phyloP scores from a whole-genome alignment of 2,329 filamentous ascomycete genomes.

The Venturiaceae sp. region DNA sequence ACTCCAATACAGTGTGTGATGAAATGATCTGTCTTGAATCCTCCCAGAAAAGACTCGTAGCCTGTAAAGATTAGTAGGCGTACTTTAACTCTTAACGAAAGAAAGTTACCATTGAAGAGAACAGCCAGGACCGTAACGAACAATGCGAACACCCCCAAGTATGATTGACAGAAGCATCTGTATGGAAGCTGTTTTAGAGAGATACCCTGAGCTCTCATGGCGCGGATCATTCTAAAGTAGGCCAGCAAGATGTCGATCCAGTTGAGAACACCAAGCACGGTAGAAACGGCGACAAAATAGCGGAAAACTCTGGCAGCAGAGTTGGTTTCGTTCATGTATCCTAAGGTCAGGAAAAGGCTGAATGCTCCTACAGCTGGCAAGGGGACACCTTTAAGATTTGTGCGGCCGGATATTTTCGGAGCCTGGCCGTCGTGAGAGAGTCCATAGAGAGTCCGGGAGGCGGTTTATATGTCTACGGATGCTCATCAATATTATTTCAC shows the following conservation, averaged over 20 bases:
- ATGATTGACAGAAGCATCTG: slow-evolving; percentile 28
- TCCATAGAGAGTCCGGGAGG: slow-evolving; percentile 31
- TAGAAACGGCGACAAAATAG: slow-evolving; percentile 34
- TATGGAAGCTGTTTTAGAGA: slow-evolving; percentile 26
- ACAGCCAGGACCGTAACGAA: slow-evolving; percentile 17
- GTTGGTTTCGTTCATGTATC: slow-evolving; percentile 31
- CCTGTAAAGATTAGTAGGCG: background rate
- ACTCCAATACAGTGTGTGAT: slow-evolving; percentile 20
- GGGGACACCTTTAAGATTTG: slow-evolving; percentile 29
- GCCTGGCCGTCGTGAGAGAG: slow-evolving; percentile 33
- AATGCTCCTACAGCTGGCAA: slow-evolving; percentile 28
- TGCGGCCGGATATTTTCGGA: slow-evolving; percentile 24
- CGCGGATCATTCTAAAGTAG: slow-evolving; percentile 29
- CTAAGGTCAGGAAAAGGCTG: slow-evolving; percentile 27
- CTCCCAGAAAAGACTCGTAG: slow-evolving; percentile 8
- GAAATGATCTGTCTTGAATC: slow-evolving; percentile 5
- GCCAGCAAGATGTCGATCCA: slow-evolving; percentile 32
- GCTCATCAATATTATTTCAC: background rate
- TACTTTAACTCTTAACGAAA: background rate
- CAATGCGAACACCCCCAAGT: slow-evolving; percentile 26
- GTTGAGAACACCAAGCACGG: slow-evolving; percentile 34
- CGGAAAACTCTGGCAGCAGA: slow-evolving; percentile 28
- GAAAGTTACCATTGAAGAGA: slow-evolving; percentile 8
- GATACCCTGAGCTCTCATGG: slow-evolving; percentile 27
- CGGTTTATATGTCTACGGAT: slow-evolving; percentile 23